Percentiles rank a stretch among this genome's conserved stretches.
Evolutionary conservation across 1,284 basidiomycete species (phyloP).

Genomic region (Thelephora terrestris): DNA sequence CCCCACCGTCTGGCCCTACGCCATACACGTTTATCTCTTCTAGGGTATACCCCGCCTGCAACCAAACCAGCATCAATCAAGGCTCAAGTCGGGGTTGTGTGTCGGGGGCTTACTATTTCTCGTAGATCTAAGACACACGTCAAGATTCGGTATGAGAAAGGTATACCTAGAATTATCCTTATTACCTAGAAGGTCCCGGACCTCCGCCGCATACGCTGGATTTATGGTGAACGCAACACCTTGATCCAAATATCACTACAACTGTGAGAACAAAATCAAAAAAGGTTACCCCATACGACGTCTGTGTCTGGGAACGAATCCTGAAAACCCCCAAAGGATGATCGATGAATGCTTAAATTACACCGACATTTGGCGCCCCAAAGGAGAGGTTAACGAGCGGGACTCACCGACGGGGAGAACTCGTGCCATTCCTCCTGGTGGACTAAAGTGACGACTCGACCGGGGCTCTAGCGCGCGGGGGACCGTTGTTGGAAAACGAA

Average conservation of each 20-base stretch:
- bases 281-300: slow-evolving; percentile 69
- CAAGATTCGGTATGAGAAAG: background rate
- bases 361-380: background rate
- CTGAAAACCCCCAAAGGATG: slow-evolving; percentile 30
- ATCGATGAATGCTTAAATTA: too few relatives aligned
- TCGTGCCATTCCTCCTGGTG: slow-evolving; percentile 75
- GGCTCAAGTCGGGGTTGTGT: too few relatives aligned
- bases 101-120: slow-evolving; percentile 56
- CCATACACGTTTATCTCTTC: slow-evolving; percentile 55
- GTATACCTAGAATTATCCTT: background rate
- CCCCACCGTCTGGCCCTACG: slow-evolving; percentile 40
- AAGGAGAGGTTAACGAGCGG: background rate
- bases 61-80: background rate
- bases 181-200: slow-evolving; percentile 72
- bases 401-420: slow-evolving; percentile 51
- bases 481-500: background rate
- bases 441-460: slow-evolving; percentile 83
- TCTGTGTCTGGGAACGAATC: slow-evolving; percentile 72
- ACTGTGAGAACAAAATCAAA: background rate
- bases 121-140: slow-evolving; percentile 47
- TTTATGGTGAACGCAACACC: slow-evolving; percentile 81
- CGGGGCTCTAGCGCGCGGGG: slow-evolving; percentile 44
- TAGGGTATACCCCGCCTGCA: slow-evolving; percentile 66
- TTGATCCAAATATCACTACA: slow-evolving; percentile 17
- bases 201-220: slow-evolving; percentile 59